A percentile compares a stretch with the other conserved stretches of the same genome.
phyloP scores from a whole-genome alignment of 768 basidiomycete genomes.

The Trametes maxima region DNA sequence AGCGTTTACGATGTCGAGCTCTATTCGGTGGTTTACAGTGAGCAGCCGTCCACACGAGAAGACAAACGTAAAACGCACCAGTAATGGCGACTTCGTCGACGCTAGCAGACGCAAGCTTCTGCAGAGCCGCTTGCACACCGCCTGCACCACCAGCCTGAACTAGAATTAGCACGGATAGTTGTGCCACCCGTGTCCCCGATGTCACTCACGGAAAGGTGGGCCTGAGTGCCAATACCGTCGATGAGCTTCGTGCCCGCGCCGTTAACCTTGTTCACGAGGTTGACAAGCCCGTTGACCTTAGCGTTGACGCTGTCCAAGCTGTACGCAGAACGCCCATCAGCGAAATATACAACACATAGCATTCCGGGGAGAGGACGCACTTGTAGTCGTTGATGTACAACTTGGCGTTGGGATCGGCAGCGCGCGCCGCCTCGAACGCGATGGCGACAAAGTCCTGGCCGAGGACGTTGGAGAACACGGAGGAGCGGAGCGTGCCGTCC shows the following conservation, averaged over 20 bases:
- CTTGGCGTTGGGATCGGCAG: conserved; percentile 52
- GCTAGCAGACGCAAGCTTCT: conserved; percentile 44
- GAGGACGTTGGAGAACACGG: conserved; percentile 53
- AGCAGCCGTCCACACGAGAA: background rate
- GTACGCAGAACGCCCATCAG: conserved; percentile 22
- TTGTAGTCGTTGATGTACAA: conserved; percentile 47
- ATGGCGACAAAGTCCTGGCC: conserved; percentile 52
- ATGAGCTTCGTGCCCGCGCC: conserved; percentile 40
- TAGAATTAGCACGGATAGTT: background rate
- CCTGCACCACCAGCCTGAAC: conserved; percentile 43
- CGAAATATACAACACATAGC: background rate
- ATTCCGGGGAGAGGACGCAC: conserved; percentile 5
- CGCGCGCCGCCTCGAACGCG: conserved; percentile 52
- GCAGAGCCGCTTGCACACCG: conserved; percentile 46
- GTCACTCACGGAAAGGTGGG: conserved; percentile 37
- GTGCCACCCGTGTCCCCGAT: too few relatives aligned
- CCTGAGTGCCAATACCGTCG: conserved; percentile 53
- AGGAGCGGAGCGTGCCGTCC: conserved; percentile 48
- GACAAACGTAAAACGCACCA: conserved; percentile 30
- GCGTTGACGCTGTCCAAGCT: conserved; percentile 53
- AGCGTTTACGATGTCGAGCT: conserved; percentile 32
- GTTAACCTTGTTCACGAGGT: conserved; percentile 47
- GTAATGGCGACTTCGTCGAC: conserved; percentile 48
- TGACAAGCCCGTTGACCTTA: conserved; percentile 42
- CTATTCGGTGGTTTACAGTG: conserved; percentile 3